Conservation (phyloP, 2,329 filamentous ascomycete species). For the Talaromyces sp. region DNA sequence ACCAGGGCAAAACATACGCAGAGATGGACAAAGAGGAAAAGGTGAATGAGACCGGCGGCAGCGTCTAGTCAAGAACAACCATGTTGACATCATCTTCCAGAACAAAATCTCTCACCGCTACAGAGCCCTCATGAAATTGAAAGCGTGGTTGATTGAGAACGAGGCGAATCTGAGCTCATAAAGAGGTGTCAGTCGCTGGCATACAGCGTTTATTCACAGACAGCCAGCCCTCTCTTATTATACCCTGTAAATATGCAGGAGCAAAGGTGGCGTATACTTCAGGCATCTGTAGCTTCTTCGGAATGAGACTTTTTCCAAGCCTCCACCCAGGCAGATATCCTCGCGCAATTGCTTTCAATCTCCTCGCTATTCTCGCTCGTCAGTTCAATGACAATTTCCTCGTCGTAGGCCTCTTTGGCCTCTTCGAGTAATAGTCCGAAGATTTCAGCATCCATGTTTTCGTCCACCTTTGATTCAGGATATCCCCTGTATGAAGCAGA, state of each 20-base stretch:
- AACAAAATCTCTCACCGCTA: slow-evolving; percentile 91
- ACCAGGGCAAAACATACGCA: slow-evolving; percentile 85
- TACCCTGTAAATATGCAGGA: background rate
- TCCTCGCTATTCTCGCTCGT: slow-evolving; percentile 77
- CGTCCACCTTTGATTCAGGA: slow-evolving; percentile 80
- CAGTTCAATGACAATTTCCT: slow-evolving; percentile 85
- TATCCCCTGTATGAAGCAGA: slow-evolving; percentile 60
- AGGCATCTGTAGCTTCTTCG: slow-evolving; percentile 6
- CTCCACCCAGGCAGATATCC: slow-evolving; percentile 76
- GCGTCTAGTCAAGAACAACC: background rate
- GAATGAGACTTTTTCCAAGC: slow-evolving; percentile 66
- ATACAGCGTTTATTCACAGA: background rate
- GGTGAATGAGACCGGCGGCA: slow-evolving; percentile 49
- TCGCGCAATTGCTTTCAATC: slow-evolving; percentile 82
- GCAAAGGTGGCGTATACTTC: background rate
- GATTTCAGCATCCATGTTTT: slow-evolving; percentile 95
- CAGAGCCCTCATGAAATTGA: slow-evolving; percentile 82
- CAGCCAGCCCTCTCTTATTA: background rate
- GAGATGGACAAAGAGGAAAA: slow-evolving; percentile 93
- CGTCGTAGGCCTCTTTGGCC: slow-evolving; percentile 79
- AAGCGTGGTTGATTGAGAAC: slow-evolving; percentile 67
- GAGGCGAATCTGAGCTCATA: slow-evolving; percentile 18
- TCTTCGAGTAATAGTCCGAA: slow-evolving; percentile 93
- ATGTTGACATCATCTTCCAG: slow-evolving; percentile 28
- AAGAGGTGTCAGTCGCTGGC: background rate